Percentiles rank a stretch among this genome's conserved stretches.
phyloP scores from a whole-genome alignment of 2,329 filamentous ascomycete species.

The Fusarium siculi region DNA sequence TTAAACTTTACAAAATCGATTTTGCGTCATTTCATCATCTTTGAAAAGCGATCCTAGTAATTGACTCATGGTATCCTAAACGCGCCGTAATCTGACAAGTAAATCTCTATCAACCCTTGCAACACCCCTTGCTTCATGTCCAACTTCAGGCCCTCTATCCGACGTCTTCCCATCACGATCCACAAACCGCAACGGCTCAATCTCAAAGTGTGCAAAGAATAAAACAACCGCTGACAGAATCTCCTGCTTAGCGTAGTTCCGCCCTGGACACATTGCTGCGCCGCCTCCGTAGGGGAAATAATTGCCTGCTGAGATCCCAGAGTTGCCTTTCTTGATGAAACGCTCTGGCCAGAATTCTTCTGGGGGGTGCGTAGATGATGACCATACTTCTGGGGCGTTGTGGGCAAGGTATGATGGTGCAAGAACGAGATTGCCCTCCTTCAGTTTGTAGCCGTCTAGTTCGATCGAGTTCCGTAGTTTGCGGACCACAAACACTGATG shows the following conservation, averaged over 20 bases:
- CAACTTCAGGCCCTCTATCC: slow-evolving; percentile 37
- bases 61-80: not conserved
- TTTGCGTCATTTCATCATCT: not conserved
- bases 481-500: slow-evolving; percentile 38
- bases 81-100: slow-evolving; percentile 26
- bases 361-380: slow-evolving; percentile 16
- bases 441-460: slow-evolving; percentile 36
- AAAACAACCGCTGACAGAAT: slow-evolving; percentile 38
- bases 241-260: slow-evolving; percentile 44
- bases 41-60: not conserved
- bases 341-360: slow-evolving; percentile 41
- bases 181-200: slow-evolving; percentile 30
- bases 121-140: slow-evolving; percentile 38
- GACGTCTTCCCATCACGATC: slow-evolving; percentile 19
- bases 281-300: slow-evolving; percentile 44
- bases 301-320: slow-evolving; percentile 28
- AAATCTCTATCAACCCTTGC: slow-evolving; percentile 39
- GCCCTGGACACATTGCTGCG: slow-evolving; percentile 41
- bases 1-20: rapidly evolving
- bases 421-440: slow-evolving; percentile 36
- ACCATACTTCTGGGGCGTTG: slow-evolving; percentile 34
- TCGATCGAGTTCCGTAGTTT: slow-evolving; percentile 38
- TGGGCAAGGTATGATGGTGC: slow-evolving; percentile 40
- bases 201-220: slow-evolving; percentile 31
- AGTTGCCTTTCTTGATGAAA: slow-evolving; percentile 29